Base-by-base conservation (phyloP, 306 rosid species). In the Pyrus communis region DNA sequence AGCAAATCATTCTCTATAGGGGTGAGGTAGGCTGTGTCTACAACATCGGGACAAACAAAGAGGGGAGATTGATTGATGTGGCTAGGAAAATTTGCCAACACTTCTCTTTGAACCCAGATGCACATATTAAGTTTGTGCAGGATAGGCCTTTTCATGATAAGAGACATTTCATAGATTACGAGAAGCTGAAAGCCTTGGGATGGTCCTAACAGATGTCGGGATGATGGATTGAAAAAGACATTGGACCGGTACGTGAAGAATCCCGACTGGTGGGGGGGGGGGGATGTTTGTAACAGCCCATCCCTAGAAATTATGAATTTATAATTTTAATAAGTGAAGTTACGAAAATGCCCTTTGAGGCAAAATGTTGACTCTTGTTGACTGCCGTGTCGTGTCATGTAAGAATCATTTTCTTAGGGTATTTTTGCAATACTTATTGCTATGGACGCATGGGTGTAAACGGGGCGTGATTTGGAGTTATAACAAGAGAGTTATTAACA, bases 241-340 rank as follows among this genome's bases (percentile, higher is more conserved):
- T 86, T 78, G 82, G 87, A 86, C 11, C 86, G 89, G 92, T 86
- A 88, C 31, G 83, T 75, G 35, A 73, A 82, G 64, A 88, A 88
- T 46, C 89, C 85, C 62, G 77, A 80, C 66, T 88, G 89, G 89
- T 88, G 87, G 88, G 89, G 92, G 17, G 89, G 87, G 88, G 89
- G 92, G 17, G 89, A 88, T 82, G 87, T 88, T 35, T 84, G 25
- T 25, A 25, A 25, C 25, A 25, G 25, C 25, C 25, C 25, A 25
- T 25, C 25, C 25, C 25, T 25, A 25, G 25, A 25, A 25, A 25
- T 25, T 25, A 25, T 25, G 1, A 25, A 25, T 25, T 25, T 25
- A 25, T 25, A 25, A 25, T 25, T 25, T 25, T 25, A 25, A 25
- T 25, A 25, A 25, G 25, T 25, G 25, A 25, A 25, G 25, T 25